Evolutionary conservation across 352 stramenopile genomes (phyloP), one percentile per base, ranked within the genome.

Genomic region (Phytopythium boreale): DNA sequence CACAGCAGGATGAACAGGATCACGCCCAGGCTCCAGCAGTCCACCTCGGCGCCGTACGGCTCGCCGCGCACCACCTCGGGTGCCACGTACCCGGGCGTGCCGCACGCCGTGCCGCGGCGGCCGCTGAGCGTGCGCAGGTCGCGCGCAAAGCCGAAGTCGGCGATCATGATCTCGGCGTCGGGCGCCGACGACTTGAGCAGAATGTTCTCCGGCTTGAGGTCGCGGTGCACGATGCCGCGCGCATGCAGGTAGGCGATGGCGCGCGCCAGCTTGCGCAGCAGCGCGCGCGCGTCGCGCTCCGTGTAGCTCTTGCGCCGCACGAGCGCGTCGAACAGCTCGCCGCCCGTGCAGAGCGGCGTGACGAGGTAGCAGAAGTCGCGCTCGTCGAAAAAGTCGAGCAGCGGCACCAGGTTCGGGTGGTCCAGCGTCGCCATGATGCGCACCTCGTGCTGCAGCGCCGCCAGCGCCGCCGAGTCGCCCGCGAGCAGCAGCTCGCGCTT

Each of bases 251-350:
- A 97, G 24, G 82, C 71, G 39, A 99, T 89, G 5, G 93, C 94
- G 63, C 95, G 74, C 10, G 97, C 83, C 15, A 99, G 75, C 47
- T 91, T 97, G 10, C 79, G 77, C 56, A 97, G 90, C 11, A 99
- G 77, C 46, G 92, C 79, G 22, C 96, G 77, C 8, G 96, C 96
- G 71, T 99, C 93, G 52, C 96, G 90, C 70, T 99, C 97, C 8
- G 85, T 98, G 77, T 99, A 99, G 53, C 84, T 92, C 56, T 97
- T 96, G 29, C 95, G 89, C 62, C 97, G 88, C 0, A 98, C 89
- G 10, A 99, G 85, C 39, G 94, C 80, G 61, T 99, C 95, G 79
- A 99, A 99, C 1, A 99, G 77, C 65, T 99, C 96, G 10, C 97
- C 90, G 46, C 91, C 91, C 1, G 77, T 90, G 55, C 80, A 88